Evolutionary conservation across 2,329 filamentous ascomycete genomes (phyloP), one percentile per base, ranked within the genome.

Genomic region (Alternaria brassicae): DNA sequence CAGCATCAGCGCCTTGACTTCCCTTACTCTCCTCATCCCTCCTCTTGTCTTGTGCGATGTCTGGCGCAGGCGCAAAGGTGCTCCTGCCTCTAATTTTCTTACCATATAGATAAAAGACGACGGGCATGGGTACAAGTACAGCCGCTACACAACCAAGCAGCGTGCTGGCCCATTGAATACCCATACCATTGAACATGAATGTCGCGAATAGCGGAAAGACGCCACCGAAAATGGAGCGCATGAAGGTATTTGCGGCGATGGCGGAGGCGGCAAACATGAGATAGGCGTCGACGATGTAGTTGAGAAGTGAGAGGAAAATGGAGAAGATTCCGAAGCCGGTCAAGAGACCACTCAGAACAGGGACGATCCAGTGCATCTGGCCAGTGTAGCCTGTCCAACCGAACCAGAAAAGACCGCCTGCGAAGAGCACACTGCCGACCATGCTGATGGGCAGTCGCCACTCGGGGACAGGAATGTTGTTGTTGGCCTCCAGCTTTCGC

Each of bases 251-350:
- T 6, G 83, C 84, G 8, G 84, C 84, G 37, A 86, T 83, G 15
- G 83, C 83, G 1, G 81, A 83, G 10, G 83, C 83, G 13, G 84
- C 82, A 62, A 81, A 81, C 76, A 86, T 85, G 42, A 87, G 78
- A 63, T 87, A 87, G 0, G 84, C 81, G 63, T 87, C 85, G 49
- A 87, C 84, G 15, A 88, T 76, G 66, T 88, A 88, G 67, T 87
- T 87, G 60, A 87, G 80, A 13, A 82, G 74, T 51, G 83, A 82
- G 10, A 88, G 78, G 75, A 88, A 88, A 60, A 88, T 86, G 28
- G 80, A 78, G 66, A 87, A 78, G 36, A 88, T 81, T 10, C 85
- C 85, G 60, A 86, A 86, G 2, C 85, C 85, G 1, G 83, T 85
- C 58, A 84, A 81, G 0, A 87, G 68, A 12, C 85, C 85, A 28